A percentile compares a stretch with the other conserved stretches of the same genome.
Evolutionary conservation across 2,329 filamentous ascomycete genomes (phyloP).

Genomic region (Drechslerella dactyloides): DNA sequence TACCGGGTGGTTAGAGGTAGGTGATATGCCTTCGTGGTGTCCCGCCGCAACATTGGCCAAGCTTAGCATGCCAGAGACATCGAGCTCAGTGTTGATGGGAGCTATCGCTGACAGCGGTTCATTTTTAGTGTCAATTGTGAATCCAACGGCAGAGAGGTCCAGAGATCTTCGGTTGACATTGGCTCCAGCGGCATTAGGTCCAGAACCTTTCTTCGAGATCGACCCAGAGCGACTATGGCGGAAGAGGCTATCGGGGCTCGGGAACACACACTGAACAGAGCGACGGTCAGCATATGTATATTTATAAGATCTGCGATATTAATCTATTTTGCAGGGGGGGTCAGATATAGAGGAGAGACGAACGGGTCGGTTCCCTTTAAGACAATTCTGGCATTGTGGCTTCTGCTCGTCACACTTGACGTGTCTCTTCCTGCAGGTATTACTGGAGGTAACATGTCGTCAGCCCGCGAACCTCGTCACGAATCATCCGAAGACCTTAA

Average conservation of each 20-base stretch:
- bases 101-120: constrained; percentile 41
- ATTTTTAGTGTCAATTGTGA: constrained; percentile 40
- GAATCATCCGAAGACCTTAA: constrained; percentile 13
- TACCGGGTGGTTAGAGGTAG: constrained; percentile 30
- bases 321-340: constrained; percentile 21
- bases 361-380: constrained; percentile 51
- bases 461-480: constrained; percentile 37
- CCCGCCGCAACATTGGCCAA: constrained; percentile 46
- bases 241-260: constrained; percentile 49
- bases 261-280: constrained; percentile 43
- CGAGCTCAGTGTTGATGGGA: constrained; percentile 43
- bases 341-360: constrained; percentile 42
- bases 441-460: constrained; percentile 48
- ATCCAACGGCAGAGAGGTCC: constrained; percentile 40
- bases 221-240: constrained; percentile 54
- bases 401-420: constrained; percentile 55
- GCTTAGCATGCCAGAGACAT: constrained; percentile 50
- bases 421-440: constrained; percentile 54
- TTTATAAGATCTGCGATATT: neutral
- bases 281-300: constrained; percentile 10
- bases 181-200: constrained; percentile 18
- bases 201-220: constrained; percentile 42
- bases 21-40: constrained; percentile 50
- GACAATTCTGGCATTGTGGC: constrained; percentile 54
- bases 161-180: constrained; percentile 43